Conservation (phyloP, 768 basidiomycete species). For the Termitomyces titanicus region DNA sequence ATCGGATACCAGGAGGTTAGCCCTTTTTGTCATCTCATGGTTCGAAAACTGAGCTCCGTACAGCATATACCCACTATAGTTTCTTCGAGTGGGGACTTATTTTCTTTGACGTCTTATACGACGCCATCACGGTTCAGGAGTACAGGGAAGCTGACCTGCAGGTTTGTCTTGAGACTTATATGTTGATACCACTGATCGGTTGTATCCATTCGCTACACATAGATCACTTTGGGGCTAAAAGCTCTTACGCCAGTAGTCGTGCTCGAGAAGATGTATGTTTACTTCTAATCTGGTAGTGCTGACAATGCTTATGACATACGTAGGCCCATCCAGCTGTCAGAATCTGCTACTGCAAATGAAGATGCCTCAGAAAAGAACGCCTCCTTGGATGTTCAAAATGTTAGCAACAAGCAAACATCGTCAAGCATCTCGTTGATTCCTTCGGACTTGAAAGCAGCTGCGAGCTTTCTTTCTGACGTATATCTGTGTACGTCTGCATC, state of each 20-base stretch:
- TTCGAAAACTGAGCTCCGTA: neutral
- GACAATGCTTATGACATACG: constrained; percentile 12
- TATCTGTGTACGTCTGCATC: constrained; percentile 51
- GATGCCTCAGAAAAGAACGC: neutral
- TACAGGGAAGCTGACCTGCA: constrained; percentile 51
- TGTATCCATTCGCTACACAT: neutral
- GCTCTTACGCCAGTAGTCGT: neutral
- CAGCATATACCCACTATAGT: constrained; percentile 83
- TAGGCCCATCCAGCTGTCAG: neutral
- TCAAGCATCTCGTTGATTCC: neutral
- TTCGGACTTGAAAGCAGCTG: constrained; percentile 16
- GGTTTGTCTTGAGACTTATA: constrained; percentile 29
- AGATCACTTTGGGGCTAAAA: constrained; percentile 26
- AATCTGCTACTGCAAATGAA: neutral
- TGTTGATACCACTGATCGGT: neutral
- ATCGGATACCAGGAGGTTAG: constrained; percentile 74
- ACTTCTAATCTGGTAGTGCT: neutral
- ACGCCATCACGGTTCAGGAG: constrained; percentile 62
- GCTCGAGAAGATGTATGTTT: constrained; percentile 1
- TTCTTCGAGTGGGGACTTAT: constrained; percentile 90
- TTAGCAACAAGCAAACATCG: neutral
- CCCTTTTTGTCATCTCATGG: neutral
- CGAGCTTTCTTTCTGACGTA: constrained; percentile 36
- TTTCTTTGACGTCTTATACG: constrained; percentile 66
- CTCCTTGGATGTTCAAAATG: neutral